A percentile compares a stretch with the other conserved stretches of the same genome.
These are phyloP conservation scores for Glycyrrhiza uralensis DNA, from an alignment of 306 rosid species.

Conservation along the genomic window DNA sequence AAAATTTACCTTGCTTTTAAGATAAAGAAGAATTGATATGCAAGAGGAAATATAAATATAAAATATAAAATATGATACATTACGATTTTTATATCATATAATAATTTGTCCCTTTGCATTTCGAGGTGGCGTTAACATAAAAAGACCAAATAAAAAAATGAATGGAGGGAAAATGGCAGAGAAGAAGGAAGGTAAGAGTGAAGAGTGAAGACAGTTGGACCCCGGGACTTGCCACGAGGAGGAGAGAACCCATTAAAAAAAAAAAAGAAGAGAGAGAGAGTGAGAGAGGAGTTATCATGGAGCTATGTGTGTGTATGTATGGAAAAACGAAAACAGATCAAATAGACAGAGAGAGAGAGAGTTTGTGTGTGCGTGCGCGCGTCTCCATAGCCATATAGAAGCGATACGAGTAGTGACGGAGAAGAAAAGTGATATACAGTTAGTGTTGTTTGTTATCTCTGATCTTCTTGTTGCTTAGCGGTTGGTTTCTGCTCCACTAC, in stretches of 20 bases:
- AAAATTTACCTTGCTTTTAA: too few species aligned
- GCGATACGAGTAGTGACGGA: slow-evolving; percentile 36
- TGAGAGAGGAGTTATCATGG: neutral
- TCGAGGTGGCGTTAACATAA: slow-evolving; percentile 11
- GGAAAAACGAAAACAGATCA: neutral
- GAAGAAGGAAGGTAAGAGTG: neutral
- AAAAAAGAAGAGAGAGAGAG: too few species aligned
- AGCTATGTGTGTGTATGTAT: neutral
- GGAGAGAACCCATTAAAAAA: neutral
- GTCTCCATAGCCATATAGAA: slow-evolving; percentile 5
- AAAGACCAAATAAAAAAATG: slow-evolving; percentile 11
- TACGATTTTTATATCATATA: too few species aligned
- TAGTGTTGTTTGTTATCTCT: slow-evolving; percentile 18
- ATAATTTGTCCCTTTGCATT: neutral
- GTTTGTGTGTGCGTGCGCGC: neutral
- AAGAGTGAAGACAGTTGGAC: slow-evolving; percentile 28
- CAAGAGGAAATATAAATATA: neutral
- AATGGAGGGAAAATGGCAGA: slow-evolving; percentile 16
- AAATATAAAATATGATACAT: too few species aligned
- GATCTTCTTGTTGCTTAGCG: slow-evolving; percentile 24
- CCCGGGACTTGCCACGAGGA: slow-evolving; percentile 25
- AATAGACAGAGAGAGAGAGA: neutral
- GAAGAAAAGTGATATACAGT: slow-evolving; percentile 36
- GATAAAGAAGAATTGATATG: too few species aligned
- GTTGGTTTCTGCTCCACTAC: slow-evolving; percentile 31